phyloP scores from a whole-genome alignment of 208 protist species.

The Leishmania gerbilli region DNA sequence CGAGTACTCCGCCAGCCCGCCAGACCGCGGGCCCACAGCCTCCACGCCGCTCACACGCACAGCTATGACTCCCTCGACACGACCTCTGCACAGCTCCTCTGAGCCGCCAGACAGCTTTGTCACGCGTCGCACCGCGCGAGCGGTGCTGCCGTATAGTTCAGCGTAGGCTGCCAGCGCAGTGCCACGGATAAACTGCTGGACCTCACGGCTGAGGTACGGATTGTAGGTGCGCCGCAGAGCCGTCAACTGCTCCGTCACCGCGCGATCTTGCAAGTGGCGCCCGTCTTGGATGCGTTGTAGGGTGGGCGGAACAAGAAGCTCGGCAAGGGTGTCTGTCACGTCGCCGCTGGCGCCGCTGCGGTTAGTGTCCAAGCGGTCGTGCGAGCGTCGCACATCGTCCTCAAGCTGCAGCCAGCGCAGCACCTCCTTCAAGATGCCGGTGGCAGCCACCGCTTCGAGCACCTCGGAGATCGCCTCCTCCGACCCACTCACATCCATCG shows the following conservation, averaged over 20 bases:
- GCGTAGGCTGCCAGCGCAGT: slow-evolving; percentile 73
- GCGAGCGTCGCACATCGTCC: slow-evolving; percentile 31
- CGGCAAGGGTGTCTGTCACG: slow-evolving; percentile 14
- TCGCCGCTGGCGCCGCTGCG: slow-evolving; percentile 9
- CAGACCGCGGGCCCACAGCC: slow-evolving; percentile 30
- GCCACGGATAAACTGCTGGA: slow-evolving; percentile 64
- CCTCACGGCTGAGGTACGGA: slow-evolving; percentile 70
- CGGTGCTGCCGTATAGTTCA: slow-evolving; percentile 65
- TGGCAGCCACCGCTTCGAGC: slow-evolving; percentile 28
- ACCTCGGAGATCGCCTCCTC: slow-evolving; percentile 21
- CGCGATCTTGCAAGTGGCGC: slow-evolving; percentile 33
- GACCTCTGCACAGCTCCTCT: slow-evolving; percentile 21
- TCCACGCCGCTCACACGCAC: slow-evolving; percentile 40
- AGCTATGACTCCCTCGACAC: slow-evolving; percentile 28
- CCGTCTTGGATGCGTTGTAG: slow-evolving; percentile 47
- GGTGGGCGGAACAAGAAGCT: slow-evolving; percentile 40
- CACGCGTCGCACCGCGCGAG: slow-evolving; percentile 25
- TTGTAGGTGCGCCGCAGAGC: slow-evolving; percentile 72
- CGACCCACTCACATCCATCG: neutral
- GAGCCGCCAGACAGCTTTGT: slow-evolving; percentile 24
- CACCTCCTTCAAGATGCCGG: slow-evolving; percentile 28
- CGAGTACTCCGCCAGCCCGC: slow-evolving; percentile 34
- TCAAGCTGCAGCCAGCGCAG: slow-evolving; percentile 36
- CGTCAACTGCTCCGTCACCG: slow-evolving; percentile 55
- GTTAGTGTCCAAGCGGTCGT: slow-evolving; percentile 28